Evolutionary conservation across 495 filamentous ascomycete genomes (phyloP).

Genomic region (Penicillium egyptiacum): DNA sequence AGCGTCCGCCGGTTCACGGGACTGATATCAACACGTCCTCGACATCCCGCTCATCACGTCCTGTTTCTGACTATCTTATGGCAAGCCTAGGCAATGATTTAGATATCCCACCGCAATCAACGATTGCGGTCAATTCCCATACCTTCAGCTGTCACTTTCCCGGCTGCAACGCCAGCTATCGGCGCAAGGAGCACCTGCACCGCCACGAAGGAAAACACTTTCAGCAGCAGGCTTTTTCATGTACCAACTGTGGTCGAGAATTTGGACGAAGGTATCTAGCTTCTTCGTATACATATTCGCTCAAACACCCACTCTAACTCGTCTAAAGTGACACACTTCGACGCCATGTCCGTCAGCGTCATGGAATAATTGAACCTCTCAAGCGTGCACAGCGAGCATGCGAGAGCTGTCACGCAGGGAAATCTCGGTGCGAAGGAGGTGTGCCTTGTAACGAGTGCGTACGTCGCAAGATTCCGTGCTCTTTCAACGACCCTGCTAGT

Average conservation of each 20-base stretch:
- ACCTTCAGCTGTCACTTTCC: slow-evolving; percentile 16
- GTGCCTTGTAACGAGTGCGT: slow-evolving; percentile 28
- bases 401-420: slow-evolving; percentile 22
- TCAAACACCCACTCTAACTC: background rate
- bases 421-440: slow-evolving; percentile 31
- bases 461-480: slow-evolving; percentile 23
- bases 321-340: slow-evolving; percentile 31
- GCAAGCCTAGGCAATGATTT: background rate
- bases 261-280: slow-evolving; percentile 25
- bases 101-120: background rate
- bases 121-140: background rate
- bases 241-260: slow-evolving; percentile 19
- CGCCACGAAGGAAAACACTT: slow-evolving; percentile 18
- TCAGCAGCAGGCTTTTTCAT: slow-evolving; percentile 14
- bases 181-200: slow-evolving; percentile 21
- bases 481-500: slow-evolving; percentile 1
- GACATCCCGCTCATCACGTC: background rate
- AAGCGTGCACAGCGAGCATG: slow-evolving; percentile 22
- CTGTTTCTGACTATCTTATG: background rate
- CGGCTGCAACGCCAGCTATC: slow-evolving; percentile 20
- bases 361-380: slow-evolving; percentile 20
- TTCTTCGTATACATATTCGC: background rate
- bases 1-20: too few species aligned
- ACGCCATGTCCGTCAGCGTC: slow-evolving; percentile 24
- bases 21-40: background rate